phyloP scores from a whole-genome alignment of 179 eudicot genomes.

The Drosera spatulata region DNA sequence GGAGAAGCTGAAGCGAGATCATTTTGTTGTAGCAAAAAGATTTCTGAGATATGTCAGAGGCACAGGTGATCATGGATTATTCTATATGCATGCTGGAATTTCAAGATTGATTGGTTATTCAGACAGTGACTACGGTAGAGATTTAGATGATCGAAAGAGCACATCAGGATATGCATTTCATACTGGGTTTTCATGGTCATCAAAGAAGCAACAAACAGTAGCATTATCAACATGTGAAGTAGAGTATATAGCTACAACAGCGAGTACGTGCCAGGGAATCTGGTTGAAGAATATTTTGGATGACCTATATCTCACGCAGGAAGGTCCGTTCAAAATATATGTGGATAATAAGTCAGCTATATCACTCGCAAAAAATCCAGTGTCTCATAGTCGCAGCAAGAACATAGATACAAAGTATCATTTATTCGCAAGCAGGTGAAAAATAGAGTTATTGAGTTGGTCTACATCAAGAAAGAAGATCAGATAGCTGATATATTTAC shows the following conservation, averaged over 20 bases:
- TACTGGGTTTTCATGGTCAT: background rate
- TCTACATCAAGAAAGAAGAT: background rate
- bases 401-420: background rate
- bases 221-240: background rate
- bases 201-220: background rate
- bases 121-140: background rate
- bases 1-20: background rate
- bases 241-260: background rate
- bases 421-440: background rate
- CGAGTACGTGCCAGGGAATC: background rate
- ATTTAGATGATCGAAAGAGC: background rate
- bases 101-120: background rate
- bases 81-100: conserved; percentile 4
- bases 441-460: background rate
- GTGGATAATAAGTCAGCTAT: background rate
- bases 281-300: background rate
- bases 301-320: background rate
- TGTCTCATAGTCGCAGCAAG: background rate
- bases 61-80: background rate
- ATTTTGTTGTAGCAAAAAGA: conserved; percentile 5
- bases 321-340: background rate
- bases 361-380: background rate
- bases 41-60: background rate
- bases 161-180: background rate
- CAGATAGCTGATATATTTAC: background rate